These are phyloP conservation scores for Fusarium redolens DNA, from an alignment of 2,329 filamentous ascomycete genomes.

Conservation along the genomic window DNA sequence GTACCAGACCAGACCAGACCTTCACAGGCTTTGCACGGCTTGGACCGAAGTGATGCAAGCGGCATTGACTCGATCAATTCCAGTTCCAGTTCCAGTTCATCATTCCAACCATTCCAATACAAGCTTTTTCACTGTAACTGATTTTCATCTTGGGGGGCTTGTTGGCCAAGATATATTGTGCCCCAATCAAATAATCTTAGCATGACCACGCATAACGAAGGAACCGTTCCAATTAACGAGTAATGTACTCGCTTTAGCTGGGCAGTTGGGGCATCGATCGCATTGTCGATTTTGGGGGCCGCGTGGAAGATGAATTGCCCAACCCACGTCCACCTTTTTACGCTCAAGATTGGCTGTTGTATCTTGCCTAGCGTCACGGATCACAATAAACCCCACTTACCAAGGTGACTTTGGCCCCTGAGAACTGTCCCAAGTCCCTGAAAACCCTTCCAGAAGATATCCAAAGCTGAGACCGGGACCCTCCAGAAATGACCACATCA, in stretches of 20 bases:
- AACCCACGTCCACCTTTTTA: constrained; percentile 9
- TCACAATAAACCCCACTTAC: constrained; percentile 12
- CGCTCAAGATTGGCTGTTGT: constrained; percentile 18
- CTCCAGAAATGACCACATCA: background rate
- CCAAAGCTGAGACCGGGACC: background rate
- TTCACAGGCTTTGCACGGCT: background rate
- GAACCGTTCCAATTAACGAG: background rate
- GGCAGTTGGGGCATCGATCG: background rate
- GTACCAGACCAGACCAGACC: background rate
- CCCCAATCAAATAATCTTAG: background rate
- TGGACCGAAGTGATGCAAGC: constrained; percentile 33
- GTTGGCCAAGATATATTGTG: background rate
- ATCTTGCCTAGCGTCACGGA: constrained; percentile 10
- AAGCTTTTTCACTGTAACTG: background rate
- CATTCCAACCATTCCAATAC: constrained; percentile 27
- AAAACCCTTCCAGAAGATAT: constrained; percentile 37
- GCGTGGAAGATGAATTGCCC: constrained; percentile 22
- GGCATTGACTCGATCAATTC: constrained; percentile 27
- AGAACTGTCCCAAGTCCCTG: constrained; percentile 25
- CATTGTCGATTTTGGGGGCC: constrained; percentile 1
- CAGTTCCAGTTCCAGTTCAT: background rate
- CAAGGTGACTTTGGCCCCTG: constrained; percentile 17
- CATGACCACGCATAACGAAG: constrained; percentile 1
- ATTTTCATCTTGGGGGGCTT: background rate
- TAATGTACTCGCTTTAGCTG: constrained; percentile 12